These are phyloP conservation scores for Yamadazyma pseudoaaseri DNA, from an alignment of 1,139 yeast genomes.

Conservation along the genomic window DNA sequence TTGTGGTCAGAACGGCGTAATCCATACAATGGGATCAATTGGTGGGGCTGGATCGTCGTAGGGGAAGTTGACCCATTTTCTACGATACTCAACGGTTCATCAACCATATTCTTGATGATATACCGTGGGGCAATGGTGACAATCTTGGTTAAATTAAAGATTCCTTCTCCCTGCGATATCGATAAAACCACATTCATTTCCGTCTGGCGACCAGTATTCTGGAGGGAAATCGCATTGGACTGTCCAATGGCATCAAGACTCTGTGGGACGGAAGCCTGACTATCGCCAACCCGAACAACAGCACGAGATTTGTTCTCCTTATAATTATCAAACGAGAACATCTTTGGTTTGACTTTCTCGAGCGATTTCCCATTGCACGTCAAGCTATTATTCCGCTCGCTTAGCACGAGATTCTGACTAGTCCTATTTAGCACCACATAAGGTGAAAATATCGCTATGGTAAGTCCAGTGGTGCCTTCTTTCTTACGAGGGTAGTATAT, in stretches of 20 bases:
- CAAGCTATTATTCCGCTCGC: constrained; percentile 54
- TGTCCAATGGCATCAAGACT: constrained; percentile 94
- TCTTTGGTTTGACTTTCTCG: constrained; percentile 49
- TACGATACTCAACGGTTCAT: constrained; percentile 56
- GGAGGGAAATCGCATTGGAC: constrained; percentile 62
- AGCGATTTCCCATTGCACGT: constrained; percentile 29
- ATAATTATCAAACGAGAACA: constrained; percentile 79
- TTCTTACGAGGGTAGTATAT: constrained; percentile 60
- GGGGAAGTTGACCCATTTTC: constrained; percentile 65
- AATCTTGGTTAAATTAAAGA: constrained; percentile 72
- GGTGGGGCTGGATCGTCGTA: constrained; percentile 45
- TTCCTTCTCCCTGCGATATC: constrained; percentile 85
- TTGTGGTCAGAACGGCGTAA: constrained; percentile 49
- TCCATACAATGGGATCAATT: constrained; percentile 63
- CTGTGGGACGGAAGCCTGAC: constrained; percentile 72
- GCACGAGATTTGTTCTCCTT: constrained; percentile 68
- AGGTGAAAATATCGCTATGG: constrained; percentile 76
- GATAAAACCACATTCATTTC: constrained; percentile 78
- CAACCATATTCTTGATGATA: constrained; percentile 62
- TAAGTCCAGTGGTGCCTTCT: constrained; percentile 49
- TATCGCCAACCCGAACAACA: constrained; percentile 63
- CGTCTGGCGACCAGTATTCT: constrained; percentile 53
- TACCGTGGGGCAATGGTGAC: constrained; percentile 83
- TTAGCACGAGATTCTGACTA: constrained; percentile 60
- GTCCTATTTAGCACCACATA: constrained; percentile 82